A percentile compares a stretch with the other conserved stretches of the same genome.
These are phyloP conservation scores for Scedosporium boydii DNA, from an alignment of 2,329 filamentous ascomycete species.

Conservation along the genomic window DNA sequence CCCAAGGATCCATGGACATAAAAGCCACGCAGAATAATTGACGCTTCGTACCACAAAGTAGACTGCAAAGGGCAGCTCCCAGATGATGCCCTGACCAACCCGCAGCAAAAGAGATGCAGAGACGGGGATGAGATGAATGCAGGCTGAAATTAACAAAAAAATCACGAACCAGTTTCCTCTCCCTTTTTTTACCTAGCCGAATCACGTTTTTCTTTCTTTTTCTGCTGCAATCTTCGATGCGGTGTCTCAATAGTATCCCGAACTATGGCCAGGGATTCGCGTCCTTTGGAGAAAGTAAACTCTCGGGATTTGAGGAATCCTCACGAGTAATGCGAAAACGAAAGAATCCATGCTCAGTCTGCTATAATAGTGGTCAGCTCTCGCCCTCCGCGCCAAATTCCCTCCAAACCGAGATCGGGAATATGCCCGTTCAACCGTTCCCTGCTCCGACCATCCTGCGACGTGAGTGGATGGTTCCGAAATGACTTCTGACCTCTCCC, in stretches of 20 bases:
- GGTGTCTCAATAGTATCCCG: neutral
- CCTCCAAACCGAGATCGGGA: neutral
- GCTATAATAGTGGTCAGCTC: too few species aligned
- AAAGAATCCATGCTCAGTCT: too few species aligned
- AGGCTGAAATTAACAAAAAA: neutral
- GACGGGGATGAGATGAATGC: neutral
- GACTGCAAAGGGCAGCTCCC: too few species aligned
- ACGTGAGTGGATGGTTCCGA: neutral
- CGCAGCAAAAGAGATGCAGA: too few species aligned
- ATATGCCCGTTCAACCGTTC: neutral
- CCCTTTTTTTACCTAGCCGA: neutral
- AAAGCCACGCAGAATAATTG: too few species aligned
- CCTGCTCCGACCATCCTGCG: neutral
- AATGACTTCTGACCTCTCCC: neutral
- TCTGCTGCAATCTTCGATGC: neutral
- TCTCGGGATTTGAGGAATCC: too few species aligned
- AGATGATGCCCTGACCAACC: too few species aligned
- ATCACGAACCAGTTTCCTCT: neutral
- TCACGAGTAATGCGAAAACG: too few species aligned
- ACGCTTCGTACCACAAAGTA: too few species aligned
- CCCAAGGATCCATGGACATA: too few species aligned
- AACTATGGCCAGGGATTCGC: neutral
- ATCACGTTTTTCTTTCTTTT: neutral
- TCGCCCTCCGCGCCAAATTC: neutral
- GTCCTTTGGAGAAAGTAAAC: neutral